These are phyloP conservation scores for Perkinsus marinus DNA, from an alignment of 169 alveolate species.

Conservation along the genomic window DNA sequence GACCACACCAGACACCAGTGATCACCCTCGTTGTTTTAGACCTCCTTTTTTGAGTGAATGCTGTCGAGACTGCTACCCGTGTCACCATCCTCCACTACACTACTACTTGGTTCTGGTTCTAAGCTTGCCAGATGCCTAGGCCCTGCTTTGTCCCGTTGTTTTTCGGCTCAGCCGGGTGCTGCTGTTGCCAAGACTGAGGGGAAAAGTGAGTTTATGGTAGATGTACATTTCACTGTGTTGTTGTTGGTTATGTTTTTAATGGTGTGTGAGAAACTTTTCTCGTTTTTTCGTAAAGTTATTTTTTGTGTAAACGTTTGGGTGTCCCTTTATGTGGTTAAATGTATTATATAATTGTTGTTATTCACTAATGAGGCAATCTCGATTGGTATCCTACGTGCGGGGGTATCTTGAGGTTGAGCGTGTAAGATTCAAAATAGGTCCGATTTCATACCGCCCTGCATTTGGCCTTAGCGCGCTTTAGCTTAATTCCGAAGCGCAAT, in stretches of 20 bases:
- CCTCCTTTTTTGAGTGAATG: neutral
- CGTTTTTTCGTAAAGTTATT: no score
- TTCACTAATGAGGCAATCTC: no score
- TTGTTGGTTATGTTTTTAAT: no score
- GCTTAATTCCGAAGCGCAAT: no score
- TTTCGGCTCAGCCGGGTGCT: neutral
- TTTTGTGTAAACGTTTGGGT: no score
- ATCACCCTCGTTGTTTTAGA: neutral
- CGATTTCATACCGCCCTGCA: neutral
- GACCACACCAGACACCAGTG: neutral
- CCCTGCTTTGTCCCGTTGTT: neutral
- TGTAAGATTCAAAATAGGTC: neutral
- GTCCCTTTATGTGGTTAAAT: no score
- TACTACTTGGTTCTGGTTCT: neutral
- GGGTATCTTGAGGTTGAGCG: neutral
- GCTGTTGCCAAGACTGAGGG: neutral
- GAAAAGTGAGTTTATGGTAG: neutral
- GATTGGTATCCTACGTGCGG: neutral
- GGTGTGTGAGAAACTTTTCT: no score
- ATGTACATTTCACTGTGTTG: no score
- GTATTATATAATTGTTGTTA: no score
- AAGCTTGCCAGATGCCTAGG: neutral
- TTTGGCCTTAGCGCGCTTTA: no score
- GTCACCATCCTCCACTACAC: neutral
- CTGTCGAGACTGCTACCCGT: neutral